phyloP scores from a whole-genome alignment of 768 basidiomycete genomes.

The Gloeophyllum trabeum region DNA sequence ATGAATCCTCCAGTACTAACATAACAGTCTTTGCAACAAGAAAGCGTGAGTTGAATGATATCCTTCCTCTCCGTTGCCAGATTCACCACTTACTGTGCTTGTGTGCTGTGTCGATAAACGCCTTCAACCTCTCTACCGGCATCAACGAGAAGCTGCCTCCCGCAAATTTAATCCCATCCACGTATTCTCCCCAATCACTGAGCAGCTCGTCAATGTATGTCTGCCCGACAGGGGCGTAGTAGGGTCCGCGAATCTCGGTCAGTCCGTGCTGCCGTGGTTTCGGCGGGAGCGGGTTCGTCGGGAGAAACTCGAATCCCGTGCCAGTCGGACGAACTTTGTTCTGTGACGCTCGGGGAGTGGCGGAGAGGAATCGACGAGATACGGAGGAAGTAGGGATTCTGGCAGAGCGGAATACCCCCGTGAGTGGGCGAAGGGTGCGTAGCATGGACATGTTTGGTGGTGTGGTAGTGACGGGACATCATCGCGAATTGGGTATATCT shows the following conservation, averaged over 20 bases:
- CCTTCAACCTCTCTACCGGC: constrained; percentile 25
- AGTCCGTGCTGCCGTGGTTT: constrained; percentile 27
- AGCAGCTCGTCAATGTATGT: constrained; percentile 30
- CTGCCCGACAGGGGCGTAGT: constrained; percentile 28
- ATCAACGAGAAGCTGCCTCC: constrained; percentile 31
- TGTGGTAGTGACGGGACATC: too few species aligned
- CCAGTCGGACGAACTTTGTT: too few species aligned
- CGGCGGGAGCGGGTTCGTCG: constrained; percentile 17
- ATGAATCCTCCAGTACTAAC: constrained; percentile 33
- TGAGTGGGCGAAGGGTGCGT: too few species aligned
- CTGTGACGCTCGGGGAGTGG: too few species aligned
- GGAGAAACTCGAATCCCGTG: too few species aligned
- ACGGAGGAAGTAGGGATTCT: too few species aligned
- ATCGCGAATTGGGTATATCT: too few species aligned
- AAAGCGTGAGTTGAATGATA: not conserved
- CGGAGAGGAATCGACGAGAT: too few species aligned
- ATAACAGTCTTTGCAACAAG: constrained; percentile 15
- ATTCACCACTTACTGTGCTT: constrained; percentile 22
- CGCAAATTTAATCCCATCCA: constrained; percentile 34
- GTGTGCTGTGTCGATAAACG: constrained; percentile 28
- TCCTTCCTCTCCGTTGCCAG: not conserved
- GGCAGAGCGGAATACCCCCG: too few species aligned
- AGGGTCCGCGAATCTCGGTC: constrained; percentile 34
- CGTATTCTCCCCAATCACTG: constrained; percentile 28
- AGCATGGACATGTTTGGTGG: too few species aligned